phyloP scores from a whole-genome alignment of 768 basidiomycete genomes.

The Tylopilus felleus region DNA sequence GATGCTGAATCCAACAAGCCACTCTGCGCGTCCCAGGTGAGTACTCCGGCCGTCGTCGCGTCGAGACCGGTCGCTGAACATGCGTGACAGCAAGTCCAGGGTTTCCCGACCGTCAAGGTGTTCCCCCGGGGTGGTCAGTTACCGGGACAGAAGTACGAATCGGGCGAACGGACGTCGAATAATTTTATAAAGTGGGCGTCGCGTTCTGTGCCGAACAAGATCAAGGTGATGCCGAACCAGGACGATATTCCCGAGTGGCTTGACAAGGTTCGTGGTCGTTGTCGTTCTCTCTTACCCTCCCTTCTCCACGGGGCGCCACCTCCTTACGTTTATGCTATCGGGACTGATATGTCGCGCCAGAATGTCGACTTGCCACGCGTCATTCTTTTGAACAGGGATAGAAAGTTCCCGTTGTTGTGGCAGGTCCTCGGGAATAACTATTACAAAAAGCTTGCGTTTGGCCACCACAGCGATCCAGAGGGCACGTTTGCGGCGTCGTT shows the following conservation, averaged over 20 bases:
- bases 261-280: conserved; percentile 51
- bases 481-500: conserved; percentile 55
- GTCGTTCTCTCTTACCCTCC: too few species aligned
- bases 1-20: conserved; percentile 78
- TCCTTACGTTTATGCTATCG: not conserved
- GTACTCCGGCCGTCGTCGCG: not conserved
- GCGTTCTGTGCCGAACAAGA: conserved; percentile 67
- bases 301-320: not conserved
- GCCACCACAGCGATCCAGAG: conserved; percentile 61
- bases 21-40: conserved; percentile 75
- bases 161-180: conserved; percentile 65
- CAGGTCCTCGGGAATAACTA: conserved; percentile 75
- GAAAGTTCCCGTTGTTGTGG: conserved; percentile 77
- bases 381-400: conserved; percentile 71
- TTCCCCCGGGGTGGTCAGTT: conserved; percentile 74
- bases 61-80: not conserved
- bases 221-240: conserved; percentile 54
- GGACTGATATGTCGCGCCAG: conserved; percentile 20
- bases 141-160: conserved; percentile 62
- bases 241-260: conserved; percentile 67
- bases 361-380: conserved; percentile 48
- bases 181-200: conserved; percentile 76
- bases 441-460: conserved; percentile 58
- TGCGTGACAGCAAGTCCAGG: conserved; percentile 62
- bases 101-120: conserved; percentile 92